Evolutionary conservation across 129 eudicot species (phyloP).

Genomic region (Centella asiatica): DNA sequence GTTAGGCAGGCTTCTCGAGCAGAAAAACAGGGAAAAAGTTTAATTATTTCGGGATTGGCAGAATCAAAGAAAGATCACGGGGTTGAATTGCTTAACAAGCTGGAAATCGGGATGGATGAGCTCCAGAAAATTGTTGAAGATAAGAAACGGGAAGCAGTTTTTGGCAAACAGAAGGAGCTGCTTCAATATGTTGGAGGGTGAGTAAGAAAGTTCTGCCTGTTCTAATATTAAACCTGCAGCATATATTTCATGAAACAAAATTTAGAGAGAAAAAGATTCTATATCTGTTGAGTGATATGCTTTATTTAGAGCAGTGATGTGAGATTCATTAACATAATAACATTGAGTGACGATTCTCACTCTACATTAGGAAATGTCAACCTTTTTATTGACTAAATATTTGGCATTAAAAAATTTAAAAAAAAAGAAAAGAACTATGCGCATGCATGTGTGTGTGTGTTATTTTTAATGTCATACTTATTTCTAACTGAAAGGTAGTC

Average conservation of each 20-base stretch:
- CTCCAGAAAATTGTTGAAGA: constrained; percentile 78
- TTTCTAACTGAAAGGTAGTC: not conserved
- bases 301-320: not conserved
- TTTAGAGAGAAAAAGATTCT: not conserved
- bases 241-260: not conserved
- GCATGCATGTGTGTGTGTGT: too few relatives aligned
- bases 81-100: constrained; percentile 69
- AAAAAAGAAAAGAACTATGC: too few relatives aligned
- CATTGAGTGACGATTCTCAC: too few relatives aligned
- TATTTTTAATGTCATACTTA: too few relatives aligned
- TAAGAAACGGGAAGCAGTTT: constrained; percentile 68
- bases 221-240: constrained; percentile 6
- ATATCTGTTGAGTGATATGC: not conserved
- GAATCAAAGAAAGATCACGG: constrained; percentile 86
- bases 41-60: constrained; percentile 81
- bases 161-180: constrained; percentile 85
- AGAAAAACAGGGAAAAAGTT: constrained; percentile 65
- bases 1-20: constrained; percentile 81
- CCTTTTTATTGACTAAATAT: too few relatives aligned
- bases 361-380: not conserved
- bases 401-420: too few relatives aligned
- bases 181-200: constrained; percentile 91
- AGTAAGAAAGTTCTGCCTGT: constrained; percentile 20
- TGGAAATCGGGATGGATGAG: constrained; percentile 82
- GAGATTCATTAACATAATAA: too few relatives aligned